Evolutionary conservation across 352 stramenopile genomes (phyloP).

Genomic region (Phytophthora pinifolia): DNA sequence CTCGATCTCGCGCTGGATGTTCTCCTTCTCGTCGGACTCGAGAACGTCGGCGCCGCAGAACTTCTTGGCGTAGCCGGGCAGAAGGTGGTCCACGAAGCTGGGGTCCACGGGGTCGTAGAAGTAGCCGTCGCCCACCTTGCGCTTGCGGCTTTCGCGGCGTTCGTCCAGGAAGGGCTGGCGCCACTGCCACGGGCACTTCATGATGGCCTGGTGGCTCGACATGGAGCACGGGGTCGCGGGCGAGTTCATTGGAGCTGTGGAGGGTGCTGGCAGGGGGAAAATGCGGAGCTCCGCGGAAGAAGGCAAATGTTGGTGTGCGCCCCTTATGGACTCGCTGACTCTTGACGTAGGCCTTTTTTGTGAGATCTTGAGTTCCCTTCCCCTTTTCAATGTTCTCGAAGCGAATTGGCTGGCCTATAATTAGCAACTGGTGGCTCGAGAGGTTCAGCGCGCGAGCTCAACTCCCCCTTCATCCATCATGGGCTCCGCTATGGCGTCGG

Average conservation of each 20-base stretch:
- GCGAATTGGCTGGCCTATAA: constrained; percentile 25
- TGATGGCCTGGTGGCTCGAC: constrained; percentile 78
- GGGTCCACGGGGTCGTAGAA: constrained; percentile 88
- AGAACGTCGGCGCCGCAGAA: constrained; percentile 65
- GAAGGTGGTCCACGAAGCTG: constrained; percentile 82
- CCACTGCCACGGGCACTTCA: constrained; percentile 90
- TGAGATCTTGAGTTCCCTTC: constrained; percentile 36
- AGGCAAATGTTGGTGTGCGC: constrained; percentile 4
- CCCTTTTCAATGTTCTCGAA: constrained; percentile 30
- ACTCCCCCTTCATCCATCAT: too few relatives aligned
- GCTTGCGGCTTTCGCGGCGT: constrained; percentile 80
- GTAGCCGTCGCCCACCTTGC: constrained; percentile 78
- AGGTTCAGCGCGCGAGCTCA: constrained; percentile 1
- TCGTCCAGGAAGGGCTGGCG: constrained; percentile 84
- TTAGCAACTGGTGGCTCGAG: constrained; percentile 17
- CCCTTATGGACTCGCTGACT: constrained; percentile 29
- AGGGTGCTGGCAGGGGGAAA: not conserved
- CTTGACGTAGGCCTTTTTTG: constrained; percentile 24
- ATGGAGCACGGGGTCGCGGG: constrained; percentile 41
- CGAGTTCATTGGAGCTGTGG: constrained; percentile 46
- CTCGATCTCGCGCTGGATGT: constrained; percentile 84
- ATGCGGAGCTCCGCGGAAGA: constrained; percentile 9
- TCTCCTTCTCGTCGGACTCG: constrained; percentile 78
- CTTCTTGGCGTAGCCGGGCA: constrained; percentile 78
- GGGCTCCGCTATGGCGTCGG: too few relatives aligned